Conservation (phyloP, 495 filamentous ascomycete species). For the Lentithecium fluviatile region DNA sequence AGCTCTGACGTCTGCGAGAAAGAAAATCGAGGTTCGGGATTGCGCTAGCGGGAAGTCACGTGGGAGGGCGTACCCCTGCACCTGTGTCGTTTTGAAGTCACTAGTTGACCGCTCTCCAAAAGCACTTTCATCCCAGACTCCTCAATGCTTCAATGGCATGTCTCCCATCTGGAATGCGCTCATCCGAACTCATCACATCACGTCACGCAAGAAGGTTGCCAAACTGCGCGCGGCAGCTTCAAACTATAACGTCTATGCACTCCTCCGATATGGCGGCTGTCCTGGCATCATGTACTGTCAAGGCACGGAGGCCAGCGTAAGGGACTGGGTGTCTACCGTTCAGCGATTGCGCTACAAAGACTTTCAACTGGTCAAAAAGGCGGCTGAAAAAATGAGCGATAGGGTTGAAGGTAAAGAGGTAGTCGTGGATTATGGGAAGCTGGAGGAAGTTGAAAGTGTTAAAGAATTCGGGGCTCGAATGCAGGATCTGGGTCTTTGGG, state of each 20-base stretch:
- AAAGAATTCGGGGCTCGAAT: slow-evolving; percentile 42
- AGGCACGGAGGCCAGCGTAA: slow-evolving; percentile 51
- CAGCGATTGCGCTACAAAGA: slow-evolving; percentile 47
- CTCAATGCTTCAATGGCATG: slow-evolving; percentile 16
- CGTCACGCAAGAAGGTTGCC: slow-evolving; percentile 73
- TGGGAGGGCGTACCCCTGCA: not conserved
- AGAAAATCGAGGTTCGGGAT: not conserved
- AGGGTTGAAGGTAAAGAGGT: not conserved
- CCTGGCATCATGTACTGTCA: slow-evolving; percentile 81
- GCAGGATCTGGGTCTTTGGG: slow-evolving; percentile 34
- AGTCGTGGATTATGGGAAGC: slow-evolving; percentile 7
- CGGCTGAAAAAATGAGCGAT: slow-evolving; percentile 11
- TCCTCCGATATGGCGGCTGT: slow-evolving; percentile 64
- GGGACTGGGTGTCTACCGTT: slow-evolving; percentile 58
- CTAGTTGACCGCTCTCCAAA: too few relatives aligned
- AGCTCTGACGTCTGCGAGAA: not conserved
- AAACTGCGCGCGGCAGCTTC: slow-evolving; percentile 63
- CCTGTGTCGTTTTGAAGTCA: too few relatives aligned
- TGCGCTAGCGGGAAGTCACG: slow-evolving; percentile 11
- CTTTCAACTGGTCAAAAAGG: slow-evolving; percentile 40
- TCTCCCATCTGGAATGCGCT: slow-evolving; percentile 49
- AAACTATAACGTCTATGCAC: slow-evolving; percentile 55
- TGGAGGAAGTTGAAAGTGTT: slow-evolving; percentile 41
- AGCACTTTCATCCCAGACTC: too few relatives aligned
- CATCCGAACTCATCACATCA: slow-evolving; percentile 79